Conservation (phyloP, 2,329 filamentous ascomycete species). For the Ophiostoma ulmi region DNA sequence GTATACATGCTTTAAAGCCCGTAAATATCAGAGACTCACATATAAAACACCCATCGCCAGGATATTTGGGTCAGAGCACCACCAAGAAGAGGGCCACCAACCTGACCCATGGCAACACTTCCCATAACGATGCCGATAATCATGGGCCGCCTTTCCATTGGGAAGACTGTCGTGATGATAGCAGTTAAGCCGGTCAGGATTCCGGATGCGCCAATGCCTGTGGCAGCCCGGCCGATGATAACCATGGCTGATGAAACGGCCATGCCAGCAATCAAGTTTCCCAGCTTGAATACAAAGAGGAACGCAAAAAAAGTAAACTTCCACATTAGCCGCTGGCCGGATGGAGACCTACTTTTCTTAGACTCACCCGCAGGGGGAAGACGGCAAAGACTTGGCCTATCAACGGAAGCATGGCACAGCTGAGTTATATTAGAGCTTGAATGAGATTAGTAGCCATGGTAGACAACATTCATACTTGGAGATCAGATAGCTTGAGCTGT, state of each 20-base stretch:
- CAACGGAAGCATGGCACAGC: background rate
- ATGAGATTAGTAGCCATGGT: background rate
- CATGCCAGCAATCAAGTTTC: background rate
- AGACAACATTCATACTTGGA: background rate
- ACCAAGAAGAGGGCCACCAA: background rate
- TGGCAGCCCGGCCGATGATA: background rate
- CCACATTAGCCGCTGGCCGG: background rate
- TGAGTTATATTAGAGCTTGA: background rate
- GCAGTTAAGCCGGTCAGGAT: background rate
- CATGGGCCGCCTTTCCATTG: background rate
- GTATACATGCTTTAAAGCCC: background rate
- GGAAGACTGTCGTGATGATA: background rate
- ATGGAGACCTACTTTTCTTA: too few relatives aligned
- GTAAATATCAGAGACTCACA: background rate
- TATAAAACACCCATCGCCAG: background rate
- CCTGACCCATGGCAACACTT: background rate
- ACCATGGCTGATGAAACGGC: background rate
- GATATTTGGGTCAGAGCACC: background rate
- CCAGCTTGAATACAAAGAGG: background rate
- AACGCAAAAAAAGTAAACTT: background rate
- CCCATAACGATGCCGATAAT: background rate
- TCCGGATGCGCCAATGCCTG: background rate
- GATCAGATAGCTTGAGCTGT: background rate
- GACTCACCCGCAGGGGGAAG: background rate
- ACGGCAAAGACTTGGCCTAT: background rate